Evolutionary conservation across 1,284 basidiomycete genomes (phyloP).

Genomic region (Rhodotorula mucilaginosa): DNA sequence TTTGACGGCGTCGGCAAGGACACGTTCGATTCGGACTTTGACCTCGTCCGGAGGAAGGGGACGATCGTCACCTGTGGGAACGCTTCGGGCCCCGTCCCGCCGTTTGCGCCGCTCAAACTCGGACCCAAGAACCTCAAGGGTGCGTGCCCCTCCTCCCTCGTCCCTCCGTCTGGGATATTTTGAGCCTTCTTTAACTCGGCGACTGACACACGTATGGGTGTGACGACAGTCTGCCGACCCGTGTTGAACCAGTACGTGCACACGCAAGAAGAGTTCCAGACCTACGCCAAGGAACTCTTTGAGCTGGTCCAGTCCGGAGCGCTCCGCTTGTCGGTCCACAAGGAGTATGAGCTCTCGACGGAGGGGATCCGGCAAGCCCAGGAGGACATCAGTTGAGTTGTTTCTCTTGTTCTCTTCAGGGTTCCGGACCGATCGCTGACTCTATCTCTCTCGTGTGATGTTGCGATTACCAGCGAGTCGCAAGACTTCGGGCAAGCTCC

Average conservation of each 20-base stretch:
- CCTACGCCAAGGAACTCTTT: constrained; percentile 68
- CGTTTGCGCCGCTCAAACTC: constrained; percentile 72
- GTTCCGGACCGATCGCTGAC: background rate
- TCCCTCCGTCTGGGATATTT: too few species aligned
- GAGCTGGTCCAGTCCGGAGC: constrained; percentile 60
- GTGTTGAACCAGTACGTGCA: constrained; percentile 56
- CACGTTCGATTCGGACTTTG: constrained; percentile 57
- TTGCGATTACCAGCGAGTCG: constrained; percentile 54
- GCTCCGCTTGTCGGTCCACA: constrained; percentile 68
- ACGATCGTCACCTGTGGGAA: constrained; percentile 84
- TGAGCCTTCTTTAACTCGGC: too few species aligned
- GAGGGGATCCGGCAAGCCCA: constrained; percentile 78
- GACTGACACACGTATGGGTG: background rate
- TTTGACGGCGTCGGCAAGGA: constrained; percentile 94
- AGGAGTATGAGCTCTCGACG: constrained; percentile 71
- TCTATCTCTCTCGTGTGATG: background rate
- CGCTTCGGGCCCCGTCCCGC: constrained; percentile 67
- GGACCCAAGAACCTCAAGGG: constrained; percentile 74
- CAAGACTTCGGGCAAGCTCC: constrained; percentile 75
- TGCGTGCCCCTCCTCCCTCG: background rate
- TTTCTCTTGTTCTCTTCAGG: too few species aligned
- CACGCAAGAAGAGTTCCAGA: constrained; percentile 67
- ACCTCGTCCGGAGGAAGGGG: constrained; percentile 39
- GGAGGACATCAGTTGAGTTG: constrained; percentile 61
- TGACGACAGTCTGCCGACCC: constrained; percentile 49